Percentiles rank a stretch among this genome's conserved stretches.
phyloP scores from a whole-genome alignment of 352 stramenopile species.

The Phytopythium aichiense region DNA sequence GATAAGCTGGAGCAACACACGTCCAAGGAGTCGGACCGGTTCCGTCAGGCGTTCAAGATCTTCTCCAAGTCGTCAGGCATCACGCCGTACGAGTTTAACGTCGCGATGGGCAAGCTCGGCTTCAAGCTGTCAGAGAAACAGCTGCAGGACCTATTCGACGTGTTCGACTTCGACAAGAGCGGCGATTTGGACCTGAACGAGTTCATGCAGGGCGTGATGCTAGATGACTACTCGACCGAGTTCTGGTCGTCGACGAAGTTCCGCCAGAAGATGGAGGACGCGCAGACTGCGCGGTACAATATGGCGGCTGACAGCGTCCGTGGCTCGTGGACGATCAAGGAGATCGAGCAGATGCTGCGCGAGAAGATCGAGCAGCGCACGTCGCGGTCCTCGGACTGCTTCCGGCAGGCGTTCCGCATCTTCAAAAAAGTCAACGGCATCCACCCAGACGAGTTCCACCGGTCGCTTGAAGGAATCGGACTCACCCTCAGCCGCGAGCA shows the following conservation, averaged over 20 bases:
- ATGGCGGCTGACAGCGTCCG: conserved; percentile 72
- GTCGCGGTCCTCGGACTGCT: conserved; percentile 72
- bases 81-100: conserved; percentile 43
- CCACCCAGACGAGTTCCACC: conserved; percentile 64
- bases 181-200: conserved; percentile 77
- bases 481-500: conserved; percentile 47
- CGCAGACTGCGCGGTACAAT: conserved; percentile 37
- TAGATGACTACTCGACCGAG: conserved; percentile 59
- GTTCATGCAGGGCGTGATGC: conserved; percentile 73
- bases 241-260: conserved; percentile 56
- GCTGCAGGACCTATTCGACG: conserved; percentile 51
- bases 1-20: conserved; percentile 64
- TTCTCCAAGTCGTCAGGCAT: conserved; percentile 67
- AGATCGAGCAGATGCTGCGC: conserved; percentile 78
- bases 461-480: conserved; percentile 48
- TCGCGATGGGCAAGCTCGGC: conserved; percentile 46
- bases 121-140: conserved; percentile 52
- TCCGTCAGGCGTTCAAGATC: conserved; percentile 71
- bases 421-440: conserved; percentile 87
- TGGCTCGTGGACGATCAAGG: conserved; percentile 62
- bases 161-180: conserved; percentile 76
- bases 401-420: conserved; percentile 73
- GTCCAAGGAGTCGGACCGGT: conserved; percentile 64
- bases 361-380: conserved; percentile 83
- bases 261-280: conserved; percentile 49